Percentiles rank a stretch among this genome's conserved stretches.
phyloP scores from a whole-genome alignment of 768 basidiomycete genomes.

The Tricholoma matsutake region DNA sequence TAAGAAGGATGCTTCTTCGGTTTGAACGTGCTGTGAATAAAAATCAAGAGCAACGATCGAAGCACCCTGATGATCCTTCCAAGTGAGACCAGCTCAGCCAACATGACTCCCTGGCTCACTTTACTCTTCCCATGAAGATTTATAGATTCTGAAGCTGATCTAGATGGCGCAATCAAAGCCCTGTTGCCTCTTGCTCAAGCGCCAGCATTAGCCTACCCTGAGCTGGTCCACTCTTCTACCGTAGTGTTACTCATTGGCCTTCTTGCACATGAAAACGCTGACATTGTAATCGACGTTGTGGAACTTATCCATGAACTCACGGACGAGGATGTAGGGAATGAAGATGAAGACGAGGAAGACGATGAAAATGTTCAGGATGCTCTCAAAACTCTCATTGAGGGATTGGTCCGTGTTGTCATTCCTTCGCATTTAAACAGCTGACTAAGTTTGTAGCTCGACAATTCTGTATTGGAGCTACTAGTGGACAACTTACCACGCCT shows the following conservation, averaged over 20 bases:
- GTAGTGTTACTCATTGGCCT: conserved; percentile 74
- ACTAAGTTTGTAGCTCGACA: conserved; percentile 56
- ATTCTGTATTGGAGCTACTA: conserved; percentile 82
- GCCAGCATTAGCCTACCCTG: conserved; percentile 82
- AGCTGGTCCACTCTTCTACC: conserved; percentile 76
- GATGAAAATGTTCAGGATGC: conserved; percentile 62
- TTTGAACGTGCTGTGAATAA: conserved; percentile 91
- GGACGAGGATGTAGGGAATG: conserved; percentile 91
- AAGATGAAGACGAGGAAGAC: conserved; percentile 63
- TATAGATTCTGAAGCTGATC: conserved; percentile 97
- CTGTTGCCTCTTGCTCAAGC: conserved; percentile 87
- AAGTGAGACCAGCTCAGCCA: conserved; percentile 48
- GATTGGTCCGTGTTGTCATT: conserved; percentile 53
- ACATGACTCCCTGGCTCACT: not conserved
- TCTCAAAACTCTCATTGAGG: conserved; percentile 71
- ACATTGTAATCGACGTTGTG: conserved; percentile 95
- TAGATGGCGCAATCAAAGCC: conserved; percentile 83
- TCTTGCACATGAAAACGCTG: conserved; percentile 92
- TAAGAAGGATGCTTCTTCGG: conserved; percentile 70
- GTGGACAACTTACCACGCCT: conserved; percentile 86
- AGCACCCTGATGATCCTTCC: conserved; percentile 87
- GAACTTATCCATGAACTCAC: conserved; percentile 92
- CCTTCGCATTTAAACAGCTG: conserved; percentile 3
- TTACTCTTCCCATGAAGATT: conserved; percentile 57
- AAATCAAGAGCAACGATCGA: conserved; percentile 96